Evolutionary conservation across 1,284 basidiomycete species (phyloP), one percentile per base, ranked within the genome.

Genomic region (Pseudozyma flocculosa): DNA sequence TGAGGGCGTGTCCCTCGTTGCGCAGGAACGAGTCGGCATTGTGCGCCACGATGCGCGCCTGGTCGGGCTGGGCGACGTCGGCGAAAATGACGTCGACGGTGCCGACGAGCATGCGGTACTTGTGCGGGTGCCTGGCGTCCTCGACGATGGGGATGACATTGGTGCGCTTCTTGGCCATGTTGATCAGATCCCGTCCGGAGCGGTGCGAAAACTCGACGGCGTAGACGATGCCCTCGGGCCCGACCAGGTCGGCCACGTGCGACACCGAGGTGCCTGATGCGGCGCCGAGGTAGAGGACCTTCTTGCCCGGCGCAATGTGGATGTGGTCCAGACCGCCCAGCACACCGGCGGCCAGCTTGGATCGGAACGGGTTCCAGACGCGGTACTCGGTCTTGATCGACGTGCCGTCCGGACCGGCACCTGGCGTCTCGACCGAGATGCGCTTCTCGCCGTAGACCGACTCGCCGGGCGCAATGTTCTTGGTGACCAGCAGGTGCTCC

Each of bases 151-250:
- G 94, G 75, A 98, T 96, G 66, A 98, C 92, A 80, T 98, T 98
- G 63, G 95, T 98, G 59, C 95, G 86, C 82, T 97, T 97, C 83
- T 98, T 97, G 48, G 95, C 94, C 95, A 98, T 99, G 81, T 90
- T 90, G 76, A 99, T 96, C 60, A 98, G 82, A 80, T 99, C 94
- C 81, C 94, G 90, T 42, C 94, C 94, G 57, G 92, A 94, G 71
- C 95, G 87, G 78, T 88, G 85, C 3, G 93, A 97, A 82, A 99
- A 98, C 81, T 99, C 94, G 54, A 98, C 95, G 39, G 94, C 94
- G 80, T 98, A 98, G 13, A 98, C 95, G 57, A 89, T 86, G 54
- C 94, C 94, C 73, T 95, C 92, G 39, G 95, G 93, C 23, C 94
- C 94, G 76, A 98, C 93, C 65, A 98, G 88, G 80, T 98, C 94